Evolutionary conservation across 2,329 filamentous ascomycete genomes (phyloP).

Genomic region (Zasmidium cellare): DNA sequence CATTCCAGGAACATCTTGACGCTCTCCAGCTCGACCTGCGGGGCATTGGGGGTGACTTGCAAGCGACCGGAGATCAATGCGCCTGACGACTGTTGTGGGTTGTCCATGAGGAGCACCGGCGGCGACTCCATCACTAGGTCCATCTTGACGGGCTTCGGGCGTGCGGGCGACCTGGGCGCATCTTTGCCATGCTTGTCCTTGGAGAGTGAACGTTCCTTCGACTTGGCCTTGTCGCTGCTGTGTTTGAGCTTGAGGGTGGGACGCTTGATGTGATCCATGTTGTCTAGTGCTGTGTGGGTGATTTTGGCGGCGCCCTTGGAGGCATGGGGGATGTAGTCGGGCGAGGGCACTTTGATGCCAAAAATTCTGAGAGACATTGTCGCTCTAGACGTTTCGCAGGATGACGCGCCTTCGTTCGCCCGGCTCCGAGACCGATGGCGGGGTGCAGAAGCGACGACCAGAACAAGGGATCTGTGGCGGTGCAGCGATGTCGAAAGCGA

Average conservation of each 20-base stretch:
- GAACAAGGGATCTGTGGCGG: no score
- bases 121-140: slow-evolving; percentile 77
- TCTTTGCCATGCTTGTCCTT: slow-evolving; percentile 29
- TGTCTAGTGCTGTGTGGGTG: slow-evolving; percentile 7
- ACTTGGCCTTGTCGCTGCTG: slow-evolving; percentile 17
- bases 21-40: slow-evolving; percentile 64
- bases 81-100: slow-evolving; percentile 72
- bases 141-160: slow-evolving; percentile 50
- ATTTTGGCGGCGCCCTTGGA: not conserved
- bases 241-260: slow-evolving; percentile 24
- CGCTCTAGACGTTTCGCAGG: not conserved
- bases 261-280: slow-evolving; percentile 39
- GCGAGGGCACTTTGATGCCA: not conserved
- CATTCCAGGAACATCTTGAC: slow-evolving; percentile 73
- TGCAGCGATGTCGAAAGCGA: no score
- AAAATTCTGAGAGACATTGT: not conserved
- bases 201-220: slow-evolving; percentile 30
- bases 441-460: slow-evolving; percentile 7
- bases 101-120: slow-evolving; percentile 80
- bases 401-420: not conserved
- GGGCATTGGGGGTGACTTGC: slow-evolving; percentile 68
- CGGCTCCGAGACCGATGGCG: not conserved
- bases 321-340: not conserved
- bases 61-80: slow-evolving; percentile 84
- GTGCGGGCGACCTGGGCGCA: slow-evolving; percentile 16